Evolutionary conservation across 2,329 filamentous ascomycete species (phyloP), one percentile per base, ranked within the genome.

Genomic region (Aspergillus melleus): DNA sequence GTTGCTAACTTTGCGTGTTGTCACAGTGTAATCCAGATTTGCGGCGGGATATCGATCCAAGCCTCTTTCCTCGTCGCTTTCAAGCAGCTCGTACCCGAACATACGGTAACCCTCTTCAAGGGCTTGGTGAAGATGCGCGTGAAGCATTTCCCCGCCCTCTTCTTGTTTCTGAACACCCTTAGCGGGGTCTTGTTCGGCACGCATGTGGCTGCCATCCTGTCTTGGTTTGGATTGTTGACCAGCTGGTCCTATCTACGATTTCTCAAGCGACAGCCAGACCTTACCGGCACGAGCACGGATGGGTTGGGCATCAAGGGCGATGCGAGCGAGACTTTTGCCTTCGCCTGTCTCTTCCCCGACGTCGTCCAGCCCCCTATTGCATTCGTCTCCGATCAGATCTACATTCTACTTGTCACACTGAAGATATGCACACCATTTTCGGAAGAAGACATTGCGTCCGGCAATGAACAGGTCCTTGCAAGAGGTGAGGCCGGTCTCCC

Each of bases 171-270:
- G 61, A 88, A 90, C 66, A 83, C 89, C 36, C 80, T 90, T 55
- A 87, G 87, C 30, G 86, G 87, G 36, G 75, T 88, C 1, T 66
- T 88, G 9, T 75, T 90, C 44, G 85, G 88, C 61, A 90, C 86
- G n/a, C 86, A 88, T 71, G 91, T 92, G 20, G 89, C 92, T 50
- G 83, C 93, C 65, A 86, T 96, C 72, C 85, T 97, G 61, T 87
- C 91, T 55, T 81, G 90, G 75, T 89, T 90, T 67, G 93, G 92
- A 60, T 90, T 99, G 75, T 75, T 97, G 61, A 89, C 88, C 11
- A 92, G 91, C 75, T 99, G 94, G 94, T 91, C 90, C 49, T 98
- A 98, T 76, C 87, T 99, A 19, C 91, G 95, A 66, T 99, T 98
- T 82, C 97, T 91, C 82, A 96, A 96, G 79, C 73, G 72, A 32